Conservation (phyloP, 2,329 filamentous ascomycete species). For the Diaporthe ilicicola region DNA sequence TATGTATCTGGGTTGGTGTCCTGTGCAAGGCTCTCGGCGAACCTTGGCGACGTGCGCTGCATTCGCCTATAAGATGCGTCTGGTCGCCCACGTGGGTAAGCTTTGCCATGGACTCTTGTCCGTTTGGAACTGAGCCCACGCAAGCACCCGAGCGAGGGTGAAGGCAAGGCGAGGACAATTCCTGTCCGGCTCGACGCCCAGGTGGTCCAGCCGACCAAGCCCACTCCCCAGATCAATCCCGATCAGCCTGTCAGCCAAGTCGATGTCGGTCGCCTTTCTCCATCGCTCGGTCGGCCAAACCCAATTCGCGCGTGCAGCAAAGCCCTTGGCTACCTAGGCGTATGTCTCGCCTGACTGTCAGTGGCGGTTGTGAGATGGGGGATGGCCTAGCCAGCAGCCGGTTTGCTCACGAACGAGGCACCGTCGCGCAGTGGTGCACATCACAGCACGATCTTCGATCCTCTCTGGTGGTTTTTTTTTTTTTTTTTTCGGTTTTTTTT, state of each 20-base stretch:
- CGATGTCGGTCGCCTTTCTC: background rate
- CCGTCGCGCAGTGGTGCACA: background rate
- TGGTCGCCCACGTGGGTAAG: slow-evolving; percentile 25
- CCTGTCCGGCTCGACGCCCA: slow-evolving; percentile 2
- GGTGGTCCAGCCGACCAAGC: slow-evolving; percentile 4
- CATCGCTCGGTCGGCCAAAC: slow-evolving; percentile 1
- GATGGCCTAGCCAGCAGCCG: background rate
- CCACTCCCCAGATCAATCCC: background rate
- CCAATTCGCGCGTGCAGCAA: background rate
- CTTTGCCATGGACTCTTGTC: slow-evolving; percentile 14
- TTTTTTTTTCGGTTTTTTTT: too few relatives aligned
- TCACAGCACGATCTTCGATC: slow-evolving; percentile 2
- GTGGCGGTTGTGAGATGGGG: background rate
- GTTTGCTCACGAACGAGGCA: background rate
- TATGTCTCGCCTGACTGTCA: background rate
- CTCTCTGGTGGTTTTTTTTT: too few relatives aligned
- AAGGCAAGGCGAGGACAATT: background rate
- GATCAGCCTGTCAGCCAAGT: background rate
- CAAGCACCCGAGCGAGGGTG: slow-evolving; percentile 1
- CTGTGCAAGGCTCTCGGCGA: slow-evolving; percentile 18
- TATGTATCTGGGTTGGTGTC: slow-evolving; percentile 11
- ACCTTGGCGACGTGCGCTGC: slow-evolving; percentile 21
- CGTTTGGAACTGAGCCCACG: slow-evolving; percentile 8
- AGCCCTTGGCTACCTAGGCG: background rate
- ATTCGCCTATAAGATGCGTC: slow-evolving; percentile 22